Conservation (phyloP, 441 rosid species). For the Bruguiera hainesii region DNA sequence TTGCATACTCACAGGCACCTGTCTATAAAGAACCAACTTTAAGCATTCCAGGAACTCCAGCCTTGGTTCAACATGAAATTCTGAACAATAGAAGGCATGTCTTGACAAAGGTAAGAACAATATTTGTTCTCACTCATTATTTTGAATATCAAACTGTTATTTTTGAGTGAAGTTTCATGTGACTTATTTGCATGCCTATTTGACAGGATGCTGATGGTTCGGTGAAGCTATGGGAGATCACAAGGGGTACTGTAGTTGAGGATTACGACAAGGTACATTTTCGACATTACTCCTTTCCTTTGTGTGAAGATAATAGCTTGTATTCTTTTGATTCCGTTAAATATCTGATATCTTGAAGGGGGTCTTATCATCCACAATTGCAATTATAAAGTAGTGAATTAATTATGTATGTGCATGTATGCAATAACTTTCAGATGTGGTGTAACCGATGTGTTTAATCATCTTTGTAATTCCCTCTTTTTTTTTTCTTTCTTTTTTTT, state of each 20-base stretch:
- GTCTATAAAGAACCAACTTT: constrained; percentile 76
- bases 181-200: constrained; percentile 23
- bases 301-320: neutral
- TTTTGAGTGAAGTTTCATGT: constrained; percentile 7
- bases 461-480: constrained; percentile 17
- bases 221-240: constrained; percentile 96
- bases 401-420: neutral
- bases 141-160: neutral
- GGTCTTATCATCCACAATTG: neutral
- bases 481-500: constrained; percentile 8
- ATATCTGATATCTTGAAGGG: neutral
- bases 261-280: constrained; percentile 85
- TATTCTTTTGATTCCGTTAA: neutral
- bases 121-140: neutral
- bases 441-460: neutral
- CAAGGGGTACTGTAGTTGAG: constrained; percentile 76
- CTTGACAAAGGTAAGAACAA: constrained; percentile 74
- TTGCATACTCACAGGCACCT: constrained; percentile 55
- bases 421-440: constrained; percentile 3
- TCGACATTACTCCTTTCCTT: constrained; percentile 3
- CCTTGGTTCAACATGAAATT: constrained; percentile 92
- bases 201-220: constrained; percentile 85
- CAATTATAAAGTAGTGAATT: neutral
- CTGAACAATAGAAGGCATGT: constrained; percentile 94
- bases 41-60: constrained; percentile 79